phyloP scores from a whole-genome alignment of 2,329 filamentous ascomycete species.

The Colletotrichum gigasporum region DNA sequence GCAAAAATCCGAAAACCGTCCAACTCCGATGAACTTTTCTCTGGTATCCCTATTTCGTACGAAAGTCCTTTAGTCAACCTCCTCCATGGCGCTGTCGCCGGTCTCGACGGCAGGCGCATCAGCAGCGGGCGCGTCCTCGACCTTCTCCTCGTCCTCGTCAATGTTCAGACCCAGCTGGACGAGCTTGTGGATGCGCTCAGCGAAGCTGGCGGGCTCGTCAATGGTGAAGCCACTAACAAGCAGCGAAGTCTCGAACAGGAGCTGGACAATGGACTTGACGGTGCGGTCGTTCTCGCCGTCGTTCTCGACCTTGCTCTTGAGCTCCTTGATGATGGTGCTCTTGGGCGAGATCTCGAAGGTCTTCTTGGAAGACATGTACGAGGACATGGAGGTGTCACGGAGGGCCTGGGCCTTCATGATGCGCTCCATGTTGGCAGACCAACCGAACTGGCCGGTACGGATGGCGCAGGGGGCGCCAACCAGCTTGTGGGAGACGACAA shows the following conservation, averaged over 20 bases:
- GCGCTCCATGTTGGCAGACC: conserved; percentile 99
- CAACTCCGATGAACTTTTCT: conserved; percentile 50
- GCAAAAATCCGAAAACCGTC: conserved; percentile 45
- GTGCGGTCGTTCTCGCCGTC: conserved; percentile 99
- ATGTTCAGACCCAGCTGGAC: conserved; percentile 98
- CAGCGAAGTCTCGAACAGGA: conserved; percentile 98
- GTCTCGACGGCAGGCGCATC: conserved; percentile 68
- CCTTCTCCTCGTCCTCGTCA: conserved; percentile 88
- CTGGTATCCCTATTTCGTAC: conserved; percentile 45
- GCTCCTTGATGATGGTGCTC: conserved; percentile 97
- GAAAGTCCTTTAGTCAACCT: conserved; percentile 83
- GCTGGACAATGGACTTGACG: conserved; percentile 98
- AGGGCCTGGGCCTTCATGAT: conserved; percentile 99
- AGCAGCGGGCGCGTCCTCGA: conserved; percentile 65
- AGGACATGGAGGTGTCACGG: conserved; percentile 99
- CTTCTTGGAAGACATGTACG: conserved; percentile 99
- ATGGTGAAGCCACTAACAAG: conserved; percentile 99
- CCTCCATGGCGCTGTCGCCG: conserved; percentile 98
- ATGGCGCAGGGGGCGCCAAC: conserved; percentile 95
- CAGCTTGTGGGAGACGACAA: conserved; percentile 98
- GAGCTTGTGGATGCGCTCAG: conserved; percentile 99
- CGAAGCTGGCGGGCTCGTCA: conserved; percentile 96
- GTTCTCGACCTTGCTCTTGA: conserved; percentile 98
- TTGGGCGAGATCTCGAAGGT: conserved; percentile 99
- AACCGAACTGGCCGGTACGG: conserved; percentile 99